Evolutionary conservation across 768 basidiomycete genomes (phyloP).

Genomic region (Rhodotorula graminis): DNA sequence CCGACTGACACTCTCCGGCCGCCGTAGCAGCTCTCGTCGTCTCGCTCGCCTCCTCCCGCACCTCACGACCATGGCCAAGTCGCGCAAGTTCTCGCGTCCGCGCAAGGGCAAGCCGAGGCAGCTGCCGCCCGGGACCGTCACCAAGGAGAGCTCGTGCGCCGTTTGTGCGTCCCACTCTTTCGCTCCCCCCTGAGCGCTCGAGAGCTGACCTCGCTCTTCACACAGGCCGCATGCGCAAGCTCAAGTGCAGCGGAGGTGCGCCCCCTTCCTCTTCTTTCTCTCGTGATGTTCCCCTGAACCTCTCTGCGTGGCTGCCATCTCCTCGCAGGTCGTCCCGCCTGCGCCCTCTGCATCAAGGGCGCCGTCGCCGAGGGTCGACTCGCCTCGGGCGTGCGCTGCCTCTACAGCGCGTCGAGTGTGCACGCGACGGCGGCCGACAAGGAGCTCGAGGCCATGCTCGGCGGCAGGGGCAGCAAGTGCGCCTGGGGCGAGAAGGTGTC

Average conservation of each 20-base stretch:
- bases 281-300: too few relatives aligned
- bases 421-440: background rate
- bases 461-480: constrained; percentile 4
- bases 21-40: background rate
- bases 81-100: background rate
- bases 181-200: background rate
- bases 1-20: too few relatives aligned
- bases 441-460: background rate
- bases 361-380: background rate
- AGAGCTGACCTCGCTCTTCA: background rate
- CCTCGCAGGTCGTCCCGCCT: constrained; percentile 10
- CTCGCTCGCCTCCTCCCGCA: background rate
- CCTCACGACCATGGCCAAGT: background rate
- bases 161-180: background rate
- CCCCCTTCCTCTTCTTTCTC: too few relatives aligned
- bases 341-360: background rate
- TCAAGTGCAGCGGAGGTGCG: background rate
- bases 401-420: background rate
- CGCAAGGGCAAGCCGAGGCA: background rate
- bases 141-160: background rate
- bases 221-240: constrained; percentile 8
- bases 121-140: background rate
- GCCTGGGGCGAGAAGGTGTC: background rate
- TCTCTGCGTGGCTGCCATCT: too few relatives aligned
- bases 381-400: background rate